A percentile compares a stretch with the other conserved stretches of the same genome.
Evolutionary conservation across 2,329 filamentous ascomycete genomes (phyloP).

Genomic region (Fusarium virguliforme): DNA sequence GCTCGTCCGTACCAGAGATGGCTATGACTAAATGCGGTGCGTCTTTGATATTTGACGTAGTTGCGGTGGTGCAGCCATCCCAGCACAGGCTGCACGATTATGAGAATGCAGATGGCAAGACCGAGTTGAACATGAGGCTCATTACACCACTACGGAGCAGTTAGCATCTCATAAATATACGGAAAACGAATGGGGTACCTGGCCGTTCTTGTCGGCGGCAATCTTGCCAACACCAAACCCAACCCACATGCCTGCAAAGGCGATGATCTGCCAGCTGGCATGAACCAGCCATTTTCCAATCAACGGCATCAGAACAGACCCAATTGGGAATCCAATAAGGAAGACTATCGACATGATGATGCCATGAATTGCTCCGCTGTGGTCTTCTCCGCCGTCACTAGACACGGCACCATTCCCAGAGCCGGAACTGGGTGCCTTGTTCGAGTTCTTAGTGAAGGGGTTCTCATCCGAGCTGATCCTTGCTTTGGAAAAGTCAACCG

Average conservation of each 20-base stretch:
- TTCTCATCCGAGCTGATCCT: not conserved
- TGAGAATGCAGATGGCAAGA: constrained; percentile 66
- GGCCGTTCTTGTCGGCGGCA: not conserved
- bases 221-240: constrained; percentile 2
- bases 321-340: not conserved
- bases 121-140: constrained; percentile 70
- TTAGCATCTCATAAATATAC: not conserved
- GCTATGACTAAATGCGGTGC: constrained; percentile 67
- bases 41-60: constrained; percentile 63
- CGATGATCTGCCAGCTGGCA: not conserved
- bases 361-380: not conserved
- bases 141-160: constrained; percentile 63
- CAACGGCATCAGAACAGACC: not conserved
- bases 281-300: not conserved
- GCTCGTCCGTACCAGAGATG: constrained; percentile 75
- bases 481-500: not conserved
- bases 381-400: not conserved
- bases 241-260: constrained; percentile 1
- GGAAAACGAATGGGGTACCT: not conserved
- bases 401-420: not conserved
- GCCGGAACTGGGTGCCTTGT: not conserved
- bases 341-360: constrained; percentile 5
- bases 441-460: not conserved
- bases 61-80: constrained; percentile 71
- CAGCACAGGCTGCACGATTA: constrained; percentile 71